Evolutionary conservation across 2,329 filamentous ascomycete genomes (phyloP).

Genomic region (Sporothrix luriei): DNA sequence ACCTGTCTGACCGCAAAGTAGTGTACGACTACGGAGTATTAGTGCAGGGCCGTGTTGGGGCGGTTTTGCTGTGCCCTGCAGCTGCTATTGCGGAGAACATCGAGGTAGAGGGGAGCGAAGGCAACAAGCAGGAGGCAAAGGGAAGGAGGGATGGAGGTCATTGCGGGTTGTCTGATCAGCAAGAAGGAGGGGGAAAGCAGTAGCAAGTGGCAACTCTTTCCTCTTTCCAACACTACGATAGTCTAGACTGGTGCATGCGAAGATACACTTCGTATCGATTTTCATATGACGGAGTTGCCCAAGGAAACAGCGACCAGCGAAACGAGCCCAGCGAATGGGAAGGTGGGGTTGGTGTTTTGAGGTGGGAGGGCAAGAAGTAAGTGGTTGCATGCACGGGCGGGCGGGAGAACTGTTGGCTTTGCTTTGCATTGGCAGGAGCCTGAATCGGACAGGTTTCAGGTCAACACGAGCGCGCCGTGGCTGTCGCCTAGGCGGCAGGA

Average conservation of each 20-base stretch:
- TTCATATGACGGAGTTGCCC: constrained; percentile 16
- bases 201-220: neutral
- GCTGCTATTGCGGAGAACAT: constrained; percentile 6
- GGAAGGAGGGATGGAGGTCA: constrained; percentile 4
- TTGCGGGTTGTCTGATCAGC: constrained; percentile 21
- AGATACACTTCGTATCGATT: neutral
- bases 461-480: constrained; percentile 15
- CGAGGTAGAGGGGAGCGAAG: constrained; percentile 12
- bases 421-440: constrained; percentile 10
- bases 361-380: constrained; percentile 22
- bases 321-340: neutral
- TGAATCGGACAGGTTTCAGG: constrained; percentile 30
- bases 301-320: constrained; percentile 3
- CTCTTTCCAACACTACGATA: neutral
- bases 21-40: constrained; percentile 27
- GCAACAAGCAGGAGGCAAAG: constrained; percentile 8
- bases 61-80: constrained; percentile 6
- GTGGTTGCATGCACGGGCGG: constrained; percentile 16
- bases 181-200: neutral
- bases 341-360: constrained; percentile 11
- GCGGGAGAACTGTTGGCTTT: neutral
- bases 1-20: constrained; percentile 21
- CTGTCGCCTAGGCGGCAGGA: constrained; percentile 8
- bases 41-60: neutral
- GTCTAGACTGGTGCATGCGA: constrained; percentile 6